A percentile compares a stretch with the other conserved stretches of the same genome.
Conservation (phyloP, 1,284 basidiomycete species). For the Pseudomicrostroma phylloplanum region DNA sequence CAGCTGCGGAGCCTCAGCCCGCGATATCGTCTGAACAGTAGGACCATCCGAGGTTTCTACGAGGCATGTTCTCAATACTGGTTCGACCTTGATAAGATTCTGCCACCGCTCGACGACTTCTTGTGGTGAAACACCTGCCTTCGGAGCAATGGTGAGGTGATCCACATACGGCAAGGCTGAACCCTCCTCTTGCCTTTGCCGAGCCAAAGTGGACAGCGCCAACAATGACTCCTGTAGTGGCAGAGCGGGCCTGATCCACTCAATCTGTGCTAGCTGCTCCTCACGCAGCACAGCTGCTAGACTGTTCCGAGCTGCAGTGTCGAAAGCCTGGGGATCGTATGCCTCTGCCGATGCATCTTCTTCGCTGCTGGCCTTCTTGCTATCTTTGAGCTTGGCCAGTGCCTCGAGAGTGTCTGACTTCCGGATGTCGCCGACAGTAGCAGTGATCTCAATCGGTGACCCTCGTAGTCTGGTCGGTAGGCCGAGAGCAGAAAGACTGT, state of each 20-base stretch:
- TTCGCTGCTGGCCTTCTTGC: not conserved
- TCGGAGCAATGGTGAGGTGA: not conserved
- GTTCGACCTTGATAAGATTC: not conserved
- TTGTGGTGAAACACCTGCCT: not conserved
- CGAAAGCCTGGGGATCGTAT: not conserved
- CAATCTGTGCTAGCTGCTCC: not conserved
- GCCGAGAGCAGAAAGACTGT: slow-evolving; percentile 10
- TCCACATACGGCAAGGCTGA: slow-evolving; percentile 4
- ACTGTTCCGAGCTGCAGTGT: not conserved
- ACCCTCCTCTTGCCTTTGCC: not conserved
- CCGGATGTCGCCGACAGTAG: slow-evolving; percentile 4
- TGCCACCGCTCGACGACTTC: slow-evolving; percentile 6
- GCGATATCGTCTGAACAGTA: slow-evolving; percentile 3
- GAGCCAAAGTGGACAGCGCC: slow-evolving; percentile 13
- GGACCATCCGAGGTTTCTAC: not conserved
- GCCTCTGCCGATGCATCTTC: not conserved
- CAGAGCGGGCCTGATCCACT: slow-evolving; percentile 11
- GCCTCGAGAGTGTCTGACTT: slow-evolving; percentile 4
- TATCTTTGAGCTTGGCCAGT: slow-evolving; percentile 1
- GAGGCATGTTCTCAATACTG: slow-evolving; percentile 2
- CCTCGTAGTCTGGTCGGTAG: slow-evolving; percentile 3
- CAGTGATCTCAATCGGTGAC: not conserved
- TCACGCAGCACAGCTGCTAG: not conserved
- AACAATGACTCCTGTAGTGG: slow-evolving; percentile 37
- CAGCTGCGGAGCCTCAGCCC: not conserved